These are phyloP conservation scores for Cryptosporidium ryanae DNA, from an alignment of 169 alveolate genomes.

Conservation along the genomic window DNA sequence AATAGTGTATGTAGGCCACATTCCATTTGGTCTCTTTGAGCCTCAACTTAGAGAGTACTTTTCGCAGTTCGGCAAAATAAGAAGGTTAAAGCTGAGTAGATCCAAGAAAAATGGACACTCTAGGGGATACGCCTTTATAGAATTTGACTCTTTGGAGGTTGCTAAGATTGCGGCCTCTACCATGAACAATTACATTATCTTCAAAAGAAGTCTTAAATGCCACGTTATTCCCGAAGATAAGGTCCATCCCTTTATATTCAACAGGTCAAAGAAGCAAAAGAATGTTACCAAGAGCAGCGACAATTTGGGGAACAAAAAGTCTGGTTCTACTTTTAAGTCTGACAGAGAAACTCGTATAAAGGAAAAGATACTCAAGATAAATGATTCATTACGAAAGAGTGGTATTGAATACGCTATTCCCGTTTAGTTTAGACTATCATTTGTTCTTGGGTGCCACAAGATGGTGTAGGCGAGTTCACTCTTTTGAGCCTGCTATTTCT, in stretches of 20 bases:
- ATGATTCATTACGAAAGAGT: neutral
- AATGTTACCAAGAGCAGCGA: too few species aligned
- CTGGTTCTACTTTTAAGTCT: neutral
- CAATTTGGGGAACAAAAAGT: neutral
- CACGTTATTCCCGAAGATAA: conserved; percentile 78
- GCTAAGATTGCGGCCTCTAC: conserved; percentile 90
- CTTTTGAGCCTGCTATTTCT: too few species aligned
- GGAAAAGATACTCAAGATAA: conserved; percentile 43
- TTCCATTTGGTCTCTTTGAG: conserved; percentile 89
- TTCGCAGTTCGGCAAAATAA: conserved; percentile 86
- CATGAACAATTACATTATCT: conserved; percentile 86
- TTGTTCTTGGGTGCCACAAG: too few species aligned
- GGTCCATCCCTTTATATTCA: conserved; percentile 80
- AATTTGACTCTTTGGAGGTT: conserved; percentile 84
- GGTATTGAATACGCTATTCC: conserved; percentile 26
- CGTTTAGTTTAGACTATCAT: too few species aligned
- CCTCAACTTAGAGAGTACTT: conserved; percentile 84
- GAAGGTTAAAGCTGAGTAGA: conserved; percentile 80
- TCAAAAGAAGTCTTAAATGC: conserved; percentile 80
- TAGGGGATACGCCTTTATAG: conserved; percentile 88
- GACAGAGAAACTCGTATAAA: neutral
- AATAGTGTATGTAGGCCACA: conserved; percentile 87
- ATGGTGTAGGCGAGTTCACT: too few species aligned
- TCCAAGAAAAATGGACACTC: conserved; percentile 86
- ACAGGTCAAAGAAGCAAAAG: conserved; percentile 72